Percentiles rank a stretch among this genome's conserved stretches.
Evolutionary conservation across 2,329 filamentous ascomycete genomes (phyloP).

Genomic region (Trichoderma harzianum): DNA sequence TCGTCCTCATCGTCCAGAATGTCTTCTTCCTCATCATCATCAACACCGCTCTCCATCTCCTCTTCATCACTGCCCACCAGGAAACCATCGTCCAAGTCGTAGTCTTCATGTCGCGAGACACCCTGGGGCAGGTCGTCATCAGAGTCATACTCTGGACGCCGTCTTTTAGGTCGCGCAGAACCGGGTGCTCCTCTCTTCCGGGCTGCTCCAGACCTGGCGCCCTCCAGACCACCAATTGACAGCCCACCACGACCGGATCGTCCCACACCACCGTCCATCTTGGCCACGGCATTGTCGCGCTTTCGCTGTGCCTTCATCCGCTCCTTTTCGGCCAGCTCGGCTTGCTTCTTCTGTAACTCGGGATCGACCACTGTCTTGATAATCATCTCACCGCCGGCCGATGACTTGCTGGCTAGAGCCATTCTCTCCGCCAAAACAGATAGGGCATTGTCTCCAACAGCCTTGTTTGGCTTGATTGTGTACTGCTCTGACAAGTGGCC

Average conservation of each 20-base stretch:
- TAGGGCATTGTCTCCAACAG: slow-evolving; percentile 68
- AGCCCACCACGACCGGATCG: slow-evolving; percentile 54
- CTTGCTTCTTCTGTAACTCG: slow-evolving; percentile 69
- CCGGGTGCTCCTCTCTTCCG: slow-evolving; percentile 54
- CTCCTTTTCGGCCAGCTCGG: slow-evolving; percentile 72
- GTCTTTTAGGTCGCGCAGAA: slow-evolving; percentile 49
- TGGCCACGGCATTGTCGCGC: slow-evolving; percentile 64
- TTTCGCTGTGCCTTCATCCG: slow-evolving; percentile 63
- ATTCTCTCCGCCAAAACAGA: slow-evolving; percentile 65
- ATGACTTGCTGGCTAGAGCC: slow-evolving; percentile 58
- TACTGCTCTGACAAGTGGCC: slow-evolving; percentile 74
- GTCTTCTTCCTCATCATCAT: slow-evolving; percentile 64
- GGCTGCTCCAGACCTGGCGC: slow-evolving; percentile 45
- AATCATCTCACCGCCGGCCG: slow-evolving; percentile 59
- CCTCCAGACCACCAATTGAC: slow-evolving; percentile 68
- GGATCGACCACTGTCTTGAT: slow-evolving; percentile 70
- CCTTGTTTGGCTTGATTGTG: slow-evolving; percentile 63
- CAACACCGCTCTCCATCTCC: slow-evolving; percentile 56
- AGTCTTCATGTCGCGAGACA: slow-evolving; percentile 64
- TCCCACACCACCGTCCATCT: slow-evolving; percentile 57
- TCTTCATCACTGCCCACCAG: slow-evolving; percentile 74
- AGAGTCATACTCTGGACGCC: slow-evolving; percentile 67
- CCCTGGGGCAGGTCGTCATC: slow-evolving; percentile 68
- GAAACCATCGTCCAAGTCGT: slow-evolving; percentile 77
- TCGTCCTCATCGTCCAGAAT: slow-evolving; percentile 54